Evolutionary conservation across 768 basidiomycete species (phyloP).

Genomic region (Termitomyces sp.): DNA sequence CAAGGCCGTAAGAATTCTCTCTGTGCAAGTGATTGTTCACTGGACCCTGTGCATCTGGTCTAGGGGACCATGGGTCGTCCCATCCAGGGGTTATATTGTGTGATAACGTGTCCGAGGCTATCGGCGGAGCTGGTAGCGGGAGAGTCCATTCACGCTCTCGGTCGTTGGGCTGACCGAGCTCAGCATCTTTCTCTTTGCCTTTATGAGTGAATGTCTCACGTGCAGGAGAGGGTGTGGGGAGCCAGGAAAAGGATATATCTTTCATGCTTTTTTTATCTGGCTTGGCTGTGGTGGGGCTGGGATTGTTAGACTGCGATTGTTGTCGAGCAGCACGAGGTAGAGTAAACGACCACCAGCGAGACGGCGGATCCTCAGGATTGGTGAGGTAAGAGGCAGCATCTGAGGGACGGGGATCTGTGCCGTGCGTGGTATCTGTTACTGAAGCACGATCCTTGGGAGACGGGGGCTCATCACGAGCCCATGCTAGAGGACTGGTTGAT

Average conservation of each 20-base stretch:
- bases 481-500: conserved; percentile 41
- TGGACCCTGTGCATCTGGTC: conserved; percentile 34
- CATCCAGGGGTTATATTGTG: conserved; percentile 58
- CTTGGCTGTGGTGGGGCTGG: conserved; percentile 17
- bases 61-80: conserved; percentile 63
- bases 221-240: conserved; percentile 32
- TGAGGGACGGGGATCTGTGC: conserved; percentile 36
- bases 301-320: conserved; percentile 16
- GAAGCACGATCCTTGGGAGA: conserved; percentile 50
- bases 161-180: conserved; percentile 9
- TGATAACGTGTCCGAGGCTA: conserved; percentile 45
- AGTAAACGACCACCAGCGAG: conserved; percentile 75
- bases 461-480: conserved; percentile 81
- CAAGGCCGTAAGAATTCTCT: conserved; percentile 20
- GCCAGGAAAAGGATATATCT: conserved; percentile 49
- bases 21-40: conserved; percentile 20
- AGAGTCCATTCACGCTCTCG: conserved; percentile 22
- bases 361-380: conserved; percentile 33
- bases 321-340: conserved; percentile 39
- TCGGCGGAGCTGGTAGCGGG: conserved; percentile 27
- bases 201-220: conserved; percentile 30
- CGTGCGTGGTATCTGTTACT: conserved; percentile 21
- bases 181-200: conserved; percentile 25
- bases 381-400: conserved; percentile 52
- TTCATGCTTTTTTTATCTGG: conserved; percentile 31